Evolutionary conservation across 2,329 filamentous ascomycete species (phyloP).

Genomic region (Apiospora saccharicola): DNA sequence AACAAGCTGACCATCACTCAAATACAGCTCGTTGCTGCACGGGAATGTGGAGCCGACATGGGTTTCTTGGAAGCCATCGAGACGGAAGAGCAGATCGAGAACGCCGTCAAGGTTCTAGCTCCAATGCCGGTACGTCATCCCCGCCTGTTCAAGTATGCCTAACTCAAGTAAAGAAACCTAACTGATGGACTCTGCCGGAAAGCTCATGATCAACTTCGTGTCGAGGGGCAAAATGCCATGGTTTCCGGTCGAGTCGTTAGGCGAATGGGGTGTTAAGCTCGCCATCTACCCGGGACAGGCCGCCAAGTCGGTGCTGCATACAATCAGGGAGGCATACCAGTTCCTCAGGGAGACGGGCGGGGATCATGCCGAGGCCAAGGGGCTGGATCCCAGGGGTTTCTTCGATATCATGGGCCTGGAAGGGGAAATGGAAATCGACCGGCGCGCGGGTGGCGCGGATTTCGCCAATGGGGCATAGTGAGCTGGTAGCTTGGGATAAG

Average conservation of each 20-base stretch:
- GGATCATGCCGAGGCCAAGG: conserved; percentile 25
- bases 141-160: background rate
- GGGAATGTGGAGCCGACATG: conserved; percentile 28
- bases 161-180: too few species aligned
- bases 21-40: conserved; percentile 21
- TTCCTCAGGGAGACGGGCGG: conserved; percentile 24
- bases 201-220: conserved; percentile 28
- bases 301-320: conserved; percentile 25
- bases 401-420: conserved; percentile 27
- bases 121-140: conserved; percentile 25
- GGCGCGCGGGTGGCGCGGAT: conserved; percentile 23
- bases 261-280: conserved; percentile 25
- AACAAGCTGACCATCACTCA: background rate
- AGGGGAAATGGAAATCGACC: conserved; percentile 26
- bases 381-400: conserved; percentile 26
- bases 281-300: conserved; percentile 28
- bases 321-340: conserved; percentile 25
- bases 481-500: background rate
- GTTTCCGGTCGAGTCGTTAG: conserved; percentile 25
- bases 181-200: background rate
- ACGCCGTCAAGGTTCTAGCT: conserved; percentile 24
- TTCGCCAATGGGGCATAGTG: conserved; percentile 18
- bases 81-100: conserved; percentile 27
- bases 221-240: conserved; percentile 27
- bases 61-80: conserved; percentile 27